Percentiles rank a stretch among this genome's conserved stretches.
phyloP scores from a whole-genome alignment of 1,284 basidiomycete genomes.

The Microstroma glucosiphilum region DNA sequence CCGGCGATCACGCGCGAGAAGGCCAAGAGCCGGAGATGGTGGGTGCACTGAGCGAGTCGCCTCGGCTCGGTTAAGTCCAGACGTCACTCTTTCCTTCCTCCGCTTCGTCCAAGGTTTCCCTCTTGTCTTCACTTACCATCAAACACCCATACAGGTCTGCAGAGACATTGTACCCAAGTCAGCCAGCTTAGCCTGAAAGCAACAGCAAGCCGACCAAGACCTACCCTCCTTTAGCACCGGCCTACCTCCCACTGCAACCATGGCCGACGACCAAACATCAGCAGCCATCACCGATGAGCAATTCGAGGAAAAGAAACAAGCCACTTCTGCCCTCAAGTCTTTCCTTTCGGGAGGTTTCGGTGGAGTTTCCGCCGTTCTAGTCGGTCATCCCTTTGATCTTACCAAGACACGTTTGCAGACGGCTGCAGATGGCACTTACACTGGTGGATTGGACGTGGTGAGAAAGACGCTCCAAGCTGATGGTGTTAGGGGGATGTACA shows the following conservation, averaged over 20 bases:
- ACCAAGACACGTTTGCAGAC: constrained; percentile 92
- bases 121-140: no score
- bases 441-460: constrained; percentile 86
- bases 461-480: constrained; percentile 81
- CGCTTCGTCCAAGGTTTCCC: no score
- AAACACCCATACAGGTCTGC: no score
- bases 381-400: constrained; percentile 95
- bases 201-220: not conserved
- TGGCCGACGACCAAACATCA: constrained; percentile 14
- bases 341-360: constrained; percentile 71
- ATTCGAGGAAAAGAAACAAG: constrained; percentile 31
- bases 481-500: constrained; percentile 82
- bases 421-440: constrained; percentile 80
- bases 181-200: no score
- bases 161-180: no score
- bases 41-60: no score
- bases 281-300: constrained; percentile 16
- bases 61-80: no score
- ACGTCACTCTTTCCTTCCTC: no score
- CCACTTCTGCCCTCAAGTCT: constrained; percentile 45
- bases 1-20: no score
- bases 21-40: no score
- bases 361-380: constrained; percentile 76
- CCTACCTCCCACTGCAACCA: not conserved
- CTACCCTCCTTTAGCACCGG: not conserved